A percentile compares a stretch with the other conserved stretches of the same genome.
phyloP scores from a whole-genome alignment of 2,329 filamentous ascomycete species.

The Aspergillus uvarum region DNA sequence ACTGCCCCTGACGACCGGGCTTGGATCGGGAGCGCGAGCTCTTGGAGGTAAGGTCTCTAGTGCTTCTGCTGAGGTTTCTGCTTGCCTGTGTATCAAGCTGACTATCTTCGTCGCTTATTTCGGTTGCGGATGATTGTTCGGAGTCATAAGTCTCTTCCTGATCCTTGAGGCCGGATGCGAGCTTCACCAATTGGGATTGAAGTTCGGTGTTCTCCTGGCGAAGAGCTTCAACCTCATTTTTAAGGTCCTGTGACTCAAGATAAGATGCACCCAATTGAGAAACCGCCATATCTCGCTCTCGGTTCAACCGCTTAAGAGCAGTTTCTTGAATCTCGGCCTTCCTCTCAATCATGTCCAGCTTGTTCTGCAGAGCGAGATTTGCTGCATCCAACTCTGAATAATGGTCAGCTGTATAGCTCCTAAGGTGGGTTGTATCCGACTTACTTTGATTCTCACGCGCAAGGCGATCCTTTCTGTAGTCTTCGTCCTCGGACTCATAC shows the following conservation, averaged over 20 bases:
- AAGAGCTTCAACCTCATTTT: constrained; percentile 40
- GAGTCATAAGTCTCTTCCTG: constrained; percentile 32
- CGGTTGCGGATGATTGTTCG: constrained; percentile 25
- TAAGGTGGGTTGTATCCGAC: constrained; percentile 12
- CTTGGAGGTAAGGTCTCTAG: constrained; percentile 31
- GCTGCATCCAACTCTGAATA: constrained; percentile 50
- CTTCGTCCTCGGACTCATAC: constrained; percentile 48
- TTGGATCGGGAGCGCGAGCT: constrained; percentile 30
- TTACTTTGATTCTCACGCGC: constrained; percentile 41
- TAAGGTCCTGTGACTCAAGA: constrained; percentile 50
- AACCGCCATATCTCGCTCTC: constrained; percentile 59
- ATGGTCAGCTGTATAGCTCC: constrained; percentile 23
- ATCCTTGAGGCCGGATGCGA: constrained; percentile 21
- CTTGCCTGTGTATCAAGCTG: constrained; percentile 34
- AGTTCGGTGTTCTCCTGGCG: constrained; percentile 42
- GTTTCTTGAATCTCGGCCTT: constrained; percentile 56
- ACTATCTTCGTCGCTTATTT: constrained; percentile 32
- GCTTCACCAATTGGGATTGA: constrained; percentile 34
- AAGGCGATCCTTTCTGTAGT: constrained; percentile 36
- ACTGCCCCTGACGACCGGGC: constrained; percentile 27
- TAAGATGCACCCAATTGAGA: constrained; percentile 58
- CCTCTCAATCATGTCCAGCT: constrained; percentile 55
- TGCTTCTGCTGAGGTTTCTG: constrained; percentile 29
- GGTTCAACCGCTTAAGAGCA: constrained; percentile 53
- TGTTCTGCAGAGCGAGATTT: constrained; percentile 55